Evolutionary conservation across 768 basidiomycete species (phyloP).

Genomic region (Termitomyces sp.): DNA sequence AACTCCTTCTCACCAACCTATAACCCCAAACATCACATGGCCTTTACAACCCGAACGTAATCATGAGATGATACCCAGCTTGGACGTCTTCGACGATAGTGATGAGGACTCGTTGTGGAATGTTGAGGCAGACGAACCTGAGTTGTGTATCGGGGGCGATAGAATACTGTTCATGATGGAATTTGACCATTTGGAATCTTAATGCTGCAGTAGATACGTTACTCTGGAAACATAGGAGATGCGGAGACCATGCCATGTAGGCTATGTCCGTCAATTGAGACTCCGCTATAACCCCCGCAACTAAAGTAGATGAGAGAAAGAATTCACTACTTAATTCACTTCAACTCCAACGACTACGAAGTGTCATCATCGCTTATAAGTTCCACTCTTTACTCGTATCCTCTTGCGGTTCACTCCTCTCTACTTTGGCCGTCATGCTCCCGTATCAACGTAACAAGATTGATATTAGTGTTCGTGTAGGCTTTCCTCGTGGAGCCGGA

Average conservation of each 20-base stretch:
- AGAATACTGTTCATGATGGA: slow-evolving; percentile 5
- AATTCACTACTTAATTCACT: slow-evolving; percentile 5
- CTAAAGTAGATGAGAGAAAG: slow-evolving; percentile 12
- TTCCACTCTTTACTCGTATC: slow-evolving; percentile 11
- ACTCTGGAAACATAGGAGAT: slow-evolving; percentile 7
- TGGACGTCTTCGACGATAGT: slow-evolving; percentile 8
- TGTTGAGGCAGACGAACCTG: neutral
- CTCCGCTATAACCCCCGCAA: slow-evolving; percentile 27
- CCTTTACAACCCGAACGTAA: slow-evolving; percentile 5
- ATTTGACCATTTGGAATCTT: slow-evolving; percentile 1
- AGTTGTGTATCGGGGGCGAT: slow-evolving; percentile 3
- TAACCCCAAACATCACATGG: slow-evolving; percentile 15
- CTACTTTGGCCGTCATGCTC: slow-evolving; percentile 45
- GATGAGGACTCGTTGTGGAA: slow-evolving; percentile 11
- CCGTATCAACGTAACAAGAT: slow-evolving; percentile 85
- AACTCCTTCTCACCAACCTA: slow-evolving; percentile 8
- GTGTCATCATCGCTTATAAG: slow-evolving; percentile 10
- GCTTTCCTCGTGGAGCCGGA: neutral
- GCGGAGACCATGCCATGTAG: too few species aligned
- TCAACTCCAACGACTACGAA: slow-evolving; percentile 14
- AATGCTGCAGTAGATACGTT: neutral
- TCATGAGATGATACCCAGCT: slow-evolving; percentile 7
- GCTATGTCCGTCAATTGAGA: slow-evolving; percentile 14
- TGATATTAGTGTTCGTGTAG: slow-evolving; percentile 77
- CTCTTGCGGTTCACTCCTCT: slow-evolving; percentile 22